Evolutionary conservation across 1,139 yeast genomes (phyloP), one percentile per base, ranked within the genome.

Genomic region (Geotrichum candidum): DNA sequence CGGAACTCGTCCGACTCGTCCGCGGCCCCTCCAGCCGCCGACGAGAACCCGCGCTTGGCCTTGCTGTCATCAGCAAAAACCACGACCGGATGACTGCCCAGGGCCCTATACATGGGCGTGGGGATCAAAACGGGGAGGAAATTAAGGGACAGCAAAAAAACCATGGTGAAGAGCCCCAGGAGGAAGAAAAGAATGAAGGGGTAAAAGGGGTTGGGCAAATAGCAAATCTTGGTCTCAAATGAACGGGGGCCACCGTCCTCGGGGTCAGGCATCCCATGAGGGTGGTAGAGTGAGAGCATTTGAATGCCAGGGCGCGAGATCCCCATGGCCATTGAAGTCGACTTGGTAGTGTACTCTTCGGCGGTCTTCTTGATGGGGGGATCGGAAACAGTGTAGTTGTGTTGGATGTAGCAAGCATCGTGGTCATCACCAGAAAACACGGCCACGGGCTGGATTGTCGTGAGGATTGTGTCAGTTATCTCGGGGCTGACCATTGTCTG

Each of bases 381-480:
- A 5, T 62, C 67, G 4, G 64, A 59, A 3, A 64, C 60, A 9
- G 63, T 58, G 60, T 80, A 84, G 1, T 80, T 74, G 69, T 91
- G 97, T 13, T 77, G 74, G 15, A 88, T 82, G 66, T 88, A 91
- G 74, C 99, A 94, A 67, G 90, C 92, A 73, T 94, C 99, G 75
- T 94, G 99, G 72, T 94, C 99, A 72, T 94, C 99, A 0, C 99
- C 99, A 3, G 96, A 86, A 71, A 91, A 89, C 0, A 90, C 80
- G 9, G 87, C 76, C 22, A 77, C 76, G 0, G 99, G 99, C 58
- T 80, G 77, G 0, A 91, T 72, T 3, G 75, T 74, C 3, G 78
- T 70, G 51, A 94, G 73, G 9, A 94, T 80, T 23, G 80, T 77
- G 56, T 83, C 79, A 0, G 94, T 79, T 3, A 87, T 70, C 4